phyloP scores from a whole-genome alignment of 2,329 filamentous ascomycete genomes.

The Grosmannia huntii region DNA sequence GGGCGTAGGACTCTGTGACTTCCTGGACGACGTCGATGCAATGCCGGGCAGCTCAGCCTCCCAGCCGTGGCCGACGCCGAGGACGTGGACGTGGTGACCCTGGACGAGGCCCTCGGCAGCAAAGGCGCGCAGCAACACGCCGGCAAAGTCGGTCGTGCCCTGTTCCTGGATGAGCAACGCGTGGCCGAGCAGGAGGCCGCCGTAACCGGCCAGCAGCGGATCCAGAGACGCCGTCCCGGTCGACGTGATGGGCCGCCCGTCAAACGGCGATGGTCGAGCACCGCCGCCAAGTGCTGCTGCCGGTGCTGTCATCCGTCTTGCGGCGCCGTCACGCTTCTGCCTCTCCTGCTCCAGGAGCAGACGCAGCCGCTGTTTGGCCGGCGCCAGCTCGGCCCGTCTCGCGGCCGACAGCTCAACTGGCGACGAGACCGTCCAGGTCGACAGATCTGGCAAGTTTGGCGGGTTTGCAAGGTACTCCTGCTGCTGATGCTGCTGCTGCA shows the following conservation, averaged over 20 bases:
- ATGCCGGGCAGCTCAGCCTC: constrained; percentile 70
- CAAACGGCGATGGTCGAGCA: constrained; percentile 73
- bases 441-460: background rate
- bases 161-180: constrained; percentile 74
- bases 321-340: background rate
- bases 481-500: constrained; percentile 15
- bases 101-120: constrained; percentile 88
- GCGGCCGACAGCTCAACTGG: constrained; percentile 1
- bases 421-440: constrained; percentile 4
- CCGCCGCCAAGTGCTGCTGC: constrained; percentile 25
- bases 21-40: constrained; percentile 18
- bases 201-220: constrained; percentile 71
- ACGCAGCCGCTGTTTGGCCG: constrained; percentile 7
- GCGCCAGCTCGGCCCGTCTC: constrained; percentile 1
- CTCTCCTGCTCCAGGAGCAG: constrained; percentile 3
- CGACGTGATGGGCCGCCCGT: constrained; percentile 78
- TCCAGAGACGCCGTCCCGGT: constrained; percentile 84
- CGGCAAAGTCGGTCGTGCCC: constrained; percentile 88
- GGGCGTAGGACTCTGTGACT: constrained; percentile 19
- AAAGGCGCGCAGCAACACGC: constrained; percentile 73
- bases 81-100: constrained; percentile 74
- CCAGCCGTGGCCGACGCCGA: constrained; percentile 73
- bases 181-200: constrained; percentile 70
- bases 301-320: background rate
- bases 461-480: constrained; percentile 20